Evolutionary conservation across 345 rosid genomes (phyloP).

Genomic region (Eutrema heterophyllum): DNA sequence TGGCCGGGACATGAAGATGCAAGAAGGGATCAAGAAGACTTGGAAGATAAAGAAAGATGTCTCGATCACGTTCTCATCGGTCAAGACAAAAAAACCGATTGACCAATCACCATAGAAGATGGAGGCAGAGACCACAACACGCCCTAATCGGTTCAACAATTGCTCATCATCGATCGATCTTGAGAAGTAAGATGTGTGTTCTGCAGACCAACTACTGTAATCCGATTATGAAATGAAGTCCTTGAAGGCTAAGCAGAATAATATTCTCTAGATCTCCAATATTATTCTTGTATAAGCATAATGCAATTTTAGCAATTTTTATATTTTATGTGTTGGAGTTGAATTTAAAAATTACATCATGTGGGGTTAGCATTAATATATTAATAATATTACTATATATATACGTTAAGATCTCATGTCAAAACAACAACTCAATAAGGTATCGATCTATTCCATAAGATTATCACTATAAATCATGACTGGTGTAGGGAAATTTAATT

Average conservation of each 20-base stretch:
- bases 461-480: too few species aligned
- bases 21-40: neutral
- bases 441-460: too few species aligned
- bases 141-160: neutral
- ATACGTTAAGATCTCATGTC: neutral
- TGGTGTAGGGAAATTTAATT: too few species aligned
- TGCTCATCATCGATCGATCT: neutral
- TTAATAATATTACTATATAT: neutral
- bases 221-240: neutral
- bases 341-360: neutral
- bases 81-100: neutral
- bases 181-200: neutral
- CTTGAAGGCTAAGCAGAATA: neutral
- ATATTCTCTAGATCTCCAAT: neutral
- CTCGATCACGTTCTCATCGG: neutral
- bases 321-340: neutral
- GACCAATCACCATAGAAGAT: neutral
- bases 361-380: neutral
- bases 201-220: neutral
- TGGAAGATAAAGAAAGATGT: neutral
- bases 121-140: neutral
- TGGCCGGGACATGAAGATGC: neutral
- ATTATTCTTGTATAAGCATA: neutral
- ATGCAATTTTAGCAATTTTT: neutral
- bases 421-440: neutral